Evolutionary conservation across 1,284 basidiomycete species (phyloP).

Genomic region (Naganishia albida): DNA sequence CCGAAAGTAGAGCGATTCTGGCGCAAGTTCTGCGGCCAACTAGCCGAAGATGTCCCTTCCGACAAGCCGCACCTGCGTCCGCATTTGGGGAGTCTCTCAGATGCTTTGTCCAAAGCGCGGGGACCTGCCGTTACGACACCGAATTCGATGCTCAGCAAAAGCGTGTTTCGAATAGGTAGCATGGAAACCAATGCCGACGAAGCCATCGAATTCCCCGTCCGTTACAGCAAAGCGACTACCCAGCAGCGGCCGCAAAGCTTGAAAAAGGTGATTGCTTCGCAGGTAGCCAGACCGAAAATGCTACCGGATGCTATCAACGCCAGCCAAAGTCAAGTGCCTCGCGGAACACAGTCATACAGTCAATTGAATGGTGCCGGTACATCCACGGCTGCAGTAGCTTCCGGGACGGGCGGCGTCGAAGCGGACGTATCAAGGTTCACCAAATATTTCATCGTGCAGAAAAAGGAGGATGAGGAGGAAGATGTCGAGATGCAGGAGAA

Average conservation of each 20-base stretch:
- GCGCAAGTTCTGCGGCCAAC: constrained; percentile 55
- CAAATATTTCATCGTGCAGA: constrained; percentile 47
- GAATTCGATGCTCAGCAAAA: constrained; percentile 66
- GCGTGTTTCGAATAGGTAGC: constrained; percentile 74
- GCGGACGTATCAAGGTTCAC: constrained; percentile 49
- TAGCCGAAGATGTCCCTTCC: constrained; percentile 56
- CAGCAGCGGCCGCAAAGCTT: constrained; percentile 71
- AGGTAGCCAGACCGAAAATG: constrained; percentile 27
- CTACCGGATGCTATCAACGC: constrained; percentile 38
- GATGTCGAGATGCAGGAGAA: constrained; percentile 46
- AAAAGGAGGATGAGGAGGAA: constrained; percentile 34
- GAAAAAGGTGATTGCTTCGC: constrained; percentile 65
- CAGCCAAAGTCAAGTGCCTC: constrained; percentile 32
- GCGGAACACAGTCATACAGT: constrained; percentile 3
- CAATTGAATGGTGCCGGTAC: constrained; percentile 1
- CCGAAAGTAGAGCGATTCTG: constrained; percentile 76
- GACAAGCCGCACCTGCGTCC: constrained; percentile 54
- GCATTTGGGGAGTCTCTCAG: constrained; percentile 68
- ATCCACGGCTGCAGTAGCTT: constrained; percentile 28
- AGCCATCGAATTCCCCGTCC: constrained; percentile 73
- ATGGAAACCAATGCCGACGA: constrained; percentile 64
- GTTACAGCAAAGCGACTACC: constrained; percentile 80
- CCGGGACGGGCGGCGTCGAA: constrained; percentile 47
- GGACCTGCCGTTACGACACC: constrained; percentile 68
- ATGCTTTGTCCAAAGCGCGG: constrained; percentile 68